Percentiles rank a stretch among this genome's conserved stretches.
Evolutionary conservation across 495 filamentous ascomycete genomes (phyloP).

Genomic region (Chaetomidium leptoderma): DNA sequence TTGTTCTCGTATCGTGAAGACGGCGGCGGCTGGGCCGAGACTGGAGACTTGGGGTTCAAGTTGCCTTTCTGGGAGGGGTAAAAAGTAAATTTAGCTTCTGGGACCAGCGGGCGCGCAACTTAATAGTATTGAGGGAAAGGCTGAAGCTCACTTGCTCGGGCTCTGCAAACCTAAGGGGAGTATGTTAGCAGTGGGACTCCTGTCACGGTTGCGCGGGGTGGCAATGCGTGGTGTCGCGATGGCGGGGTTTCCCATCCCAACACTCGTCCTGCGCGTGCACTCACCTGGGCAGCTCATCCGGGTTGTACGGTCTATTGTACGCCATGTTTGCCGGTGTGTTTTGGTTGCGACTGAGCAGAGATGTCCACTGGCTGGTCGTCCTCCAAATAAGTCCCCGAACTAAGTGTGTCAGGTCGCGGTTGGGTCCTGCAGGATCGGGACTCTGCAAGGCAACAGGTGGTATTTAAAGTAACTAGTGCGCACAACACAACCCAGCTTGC

Average conservation of each 20-base stretch:
- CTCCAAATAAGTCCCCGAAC: too few relatives aligned
- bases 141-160: constrained; percentile 71
- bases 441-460: constrained; percentile 5
- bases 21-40: constrained; percentile 12
- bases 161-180: constrained; percentile 72
- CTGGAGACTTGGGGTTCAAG: constrained; percentile 18
- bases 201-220: background rate
- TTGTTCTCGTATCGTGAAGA: constrained; percentile 41
- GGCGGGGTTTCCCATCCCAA: constrained; percentile 10
- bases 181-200: constrained; percentile 21
- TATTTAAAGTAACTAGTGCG: background rate
- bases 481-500: background rate
- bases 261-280: constrained; percentile 35
- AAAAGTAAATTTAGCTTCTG: constrained; percentile 17
- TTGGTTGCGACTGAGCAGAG: constrained; percentile 8
- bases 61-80: constrained; percentile 33
- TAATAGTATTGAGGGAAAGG: constrained; percentile 8
- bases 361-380: constrained; percentile 21
- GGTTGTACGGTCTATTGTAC: constrained; percentile 88
- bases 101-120: constrained; percentile 4
- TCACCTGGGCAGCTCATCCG: constrained; percentile 95
- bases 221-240: constrained; percentile 4
- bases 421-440: constrained; percentile 2
- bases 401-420: constrained; percentile 23
- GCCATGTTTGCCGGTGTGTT: constrained; percentile 59